These are phyloP conservation scores for Lentinula guzmanii DNA, from an alignment of 768 basidiomycete species.

Conservation along the genomic window DNA sequence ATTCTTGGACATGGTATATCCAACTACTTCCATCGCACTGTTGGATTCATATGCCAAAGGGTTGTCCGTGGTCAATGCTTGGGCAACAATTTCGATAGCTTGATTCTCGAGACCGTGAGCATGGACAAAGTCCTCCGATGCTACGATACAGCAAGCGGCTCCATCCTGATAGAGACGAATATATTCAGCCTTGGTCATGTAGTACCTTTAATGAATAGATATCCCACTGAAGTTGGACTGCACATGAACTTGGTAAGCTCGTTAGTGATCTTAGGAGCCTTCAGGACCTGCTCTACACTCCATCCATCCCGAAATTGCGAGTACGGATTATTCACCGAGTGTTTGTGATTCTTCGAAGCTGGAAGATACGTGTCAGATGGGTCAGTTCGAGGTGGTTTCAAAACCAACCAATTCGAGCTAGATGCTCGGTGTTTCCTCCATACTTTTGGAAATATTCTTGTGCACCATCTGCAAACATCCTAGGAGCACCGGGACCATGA, in stretches of 20 bases:
- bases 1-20: constrained; percentile 68
- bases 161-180: constrained; percentile 45
- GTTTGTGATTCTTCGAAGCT: constrained; percentile 83
- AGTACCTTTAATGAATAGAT: background rate
- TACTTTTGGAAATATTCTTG: constrained; percentile 76
- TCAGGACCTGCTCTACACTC: constrained; percentile 64
- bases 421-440: constrained; percentile 58
- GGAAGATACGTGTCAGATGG: background rate
- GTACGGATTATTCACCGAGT: constrained; percentile 80
- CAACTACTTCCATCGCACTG: constrained; percentile 78
- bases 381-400: background rate
- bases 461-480: constrained; percentile 71
- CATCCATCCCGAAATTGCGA: constrained; percentile 81
- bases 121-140: constrained; percentile 74
- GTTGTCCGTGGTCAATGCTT: constrained; percentile 61
- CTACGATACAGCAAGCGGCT: constrained; percentile 71
- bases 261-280: constrained; percentile 61
- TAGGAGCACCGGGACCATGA: constrained; percentile 61
- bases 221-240: constrained; percentile 69
- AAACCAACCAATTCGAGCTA: constrained; percentile 70
- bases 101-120: constrained; percentile 73
- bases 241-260: constrained; percentile 83
- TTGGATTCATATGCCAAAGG: constrained; percentile 56
- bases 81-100: constrained; percentile 75
- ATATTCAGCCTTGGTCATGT: background rate